These are phyloP conservation scores for Alternaria arbusti DNA, from an alignment of 2,329 filamentous ascomycete genomes.

Conservation along the genomic window DNA sequence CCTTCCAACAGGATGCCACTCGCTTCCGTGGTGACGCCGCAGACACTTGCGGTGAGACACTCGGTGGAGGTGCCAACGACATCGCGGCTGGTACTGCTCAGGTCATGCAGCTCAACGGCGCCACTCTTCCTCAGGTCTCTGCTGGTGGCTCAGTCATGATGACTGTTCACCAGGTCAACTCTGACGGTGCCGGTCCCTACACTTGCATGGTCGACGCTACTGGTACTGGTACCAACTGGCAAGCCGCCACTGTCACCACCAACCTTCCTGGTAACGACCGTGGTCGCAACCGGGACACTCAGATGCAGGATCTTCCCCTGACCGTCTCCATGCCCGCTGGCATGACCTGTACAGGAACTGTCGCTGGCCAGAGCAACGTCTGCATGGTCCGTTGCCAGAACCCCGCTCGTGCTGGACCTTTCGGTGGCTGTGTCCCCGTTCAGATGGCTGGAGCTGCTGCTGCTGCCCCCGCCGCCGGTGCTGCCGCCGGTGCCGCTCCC, in stretches of 20 bases:
- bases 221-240: conserved; percentile 62
- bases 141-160: conserved; percentile 62
- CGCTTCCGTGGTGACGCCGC: conserved; percentile 64
- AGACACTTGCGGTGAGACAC: conserved; percentile 64
- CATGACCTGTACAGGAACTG: conserved; percentile 65
- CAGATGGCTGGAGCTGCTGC: conserved; percentile 52
- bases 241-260: conserved; percentile 61
- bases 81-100: conserved; percentile 62
- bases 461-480: conserved; percentile 7
- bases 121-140: conserved; percentile 64
- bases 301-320: conserved; percentile 54
- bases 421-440: conserved; percentile 66
- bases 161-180: conserved; percentile 72
- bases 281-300: conserved; percentile 49
- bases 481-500: not conserved
- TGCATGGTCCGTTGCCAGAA: conserved; percentile 71
- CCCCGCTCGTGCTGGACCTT: conserved; percentile 65
- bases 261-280: conserved; percentile 61
- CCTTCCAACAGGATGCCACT: conserved; percentile 70
- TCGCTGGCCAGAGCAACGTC: conserved; percentile 64
- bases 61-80: conserved; percentile 63
- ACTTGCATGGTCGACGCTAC: conserved; percentile 69
- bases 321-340: conserved; percentile 62
- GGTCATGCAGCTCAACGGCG: conserved; percentile 65
- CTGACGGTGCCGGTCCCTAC: conserved; percentile 70